phyloP scores from a whole-genome alignment of 257 asterid species.

The Scutellaria baicalensis region DNA sequence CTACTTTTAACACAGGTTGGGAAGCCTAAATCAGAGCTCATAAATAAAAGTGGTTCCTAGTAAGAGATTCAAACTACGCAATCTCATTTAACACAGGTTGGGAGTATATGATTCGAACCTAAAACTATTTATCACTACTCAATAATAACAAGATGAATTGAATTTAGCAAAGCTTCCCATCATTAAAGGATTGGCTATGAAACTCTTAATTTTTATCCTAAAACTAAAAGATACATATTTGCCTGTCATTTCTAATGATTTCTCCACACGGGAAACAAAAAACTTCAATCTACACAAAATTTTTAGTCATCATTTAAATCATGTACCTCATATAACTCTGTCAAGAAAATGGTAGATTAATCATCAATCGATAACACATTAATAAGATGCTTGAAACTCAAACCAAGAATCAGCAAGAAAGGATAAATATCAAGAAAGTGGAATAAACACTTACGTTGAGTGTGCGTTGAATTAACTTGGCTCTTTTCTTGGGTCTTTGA shows the following conservation, averaged over 20 bases:
- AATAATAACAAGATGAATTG: too few species aligned
- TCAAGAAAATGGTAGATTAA: not conserved
- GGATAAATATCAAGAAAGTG: not conserved
- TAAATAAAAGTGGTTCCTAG: not conserved
- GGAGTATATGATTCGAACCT: too few species aligned
- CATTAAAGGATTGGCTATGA: too few species aligned
- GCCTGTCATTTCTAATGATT: not conserved
- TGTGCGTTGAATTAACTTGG: constrained; percentile 76
- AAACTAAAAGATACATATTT: too few species aligned
- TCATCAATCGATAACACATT: not conserved
- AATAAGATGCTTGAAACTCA: not conserved
- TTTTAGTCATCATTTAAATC: not conserved
- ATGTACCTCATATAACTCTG: not conserved
- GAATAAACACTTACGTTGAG: constrained; percentile 63
- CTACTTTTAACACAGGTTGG: not conserved
- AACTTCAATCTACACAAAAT: not conserved
- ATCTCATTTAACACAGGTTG: too few species aligned
- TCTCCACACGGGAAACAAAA: not conserved
- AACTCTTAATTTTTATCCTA: not conserved
- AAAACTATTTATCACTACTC: too few species aligned
- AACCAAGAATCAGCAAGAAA: not conserved
- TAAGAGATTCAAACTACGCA: too few species aligned
- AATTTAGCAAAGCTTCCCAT: too few species aligned
- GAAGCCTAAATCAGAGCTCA: constrained; percentile 6
- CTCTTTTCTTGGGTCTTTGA: constrained; percentile 92